Evolutionary conservation across 305 asterid genomes (phyloP), one percentile per base, ranked within the genome.

Genomic region (Ajuga reptans): DNA sequence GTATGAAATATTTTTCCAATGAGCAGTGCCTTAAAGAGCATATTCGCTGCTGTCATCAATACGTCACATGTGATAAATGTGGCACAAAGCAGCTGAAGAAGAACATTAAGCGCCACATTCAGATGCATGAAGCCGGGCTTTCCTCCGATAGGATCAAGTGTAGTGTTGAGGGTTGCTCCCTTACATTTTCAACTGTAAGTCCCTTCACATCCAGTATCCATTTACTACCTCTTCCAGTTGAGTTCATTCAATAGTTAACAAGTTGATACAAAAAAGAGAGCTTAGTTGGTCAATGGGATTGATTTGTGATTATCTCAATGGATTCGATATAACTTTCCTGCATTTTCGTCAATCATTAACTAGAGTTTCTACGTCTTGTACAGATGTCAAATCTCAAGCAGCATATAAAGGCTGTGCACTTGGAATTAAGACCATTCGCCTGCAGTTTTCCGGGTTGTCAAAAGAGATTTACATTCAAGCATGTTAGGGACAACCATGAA

Each of bases 401-500:
- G 65, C 99, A 90, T 50, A 53, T 90, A 64, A 89, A 90, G 80
- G 96, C 92, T 2, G 90, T 68, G 6, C 99, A 93, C 66, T 59
- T 79, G 37, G 84, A 82, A 75, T 72, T 77, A 33, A 87, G 79
- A 58, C 94, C 94, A 53, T 90, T 85, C 62, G 15, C 63, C 17
- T 93, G 98, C 58, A 53, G 89, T 47, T 60, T 86, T 33, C 71
- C 84, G 21, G 86, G 86, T 1, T 93, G 99, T 84, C 62, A 82
- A 50, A 77, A 69, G 95, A 82, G 64, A 66, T 93, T 93, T 46
- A 73, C 97, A 4, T 90, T 82, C 85, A 93, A 90, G 74, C 99
- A 93, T 1, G 99, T 90, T 58, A 80, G 97, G 79, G 89, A 93
- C 79, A 84, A 81, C 9, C 98, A 93, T 58, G 98, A 93, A 73